These are phyloP conservation scores for Blastobotrys americana DNA, from an alignment of 805 yeast species.

Conservation along the genomic window DNA sequence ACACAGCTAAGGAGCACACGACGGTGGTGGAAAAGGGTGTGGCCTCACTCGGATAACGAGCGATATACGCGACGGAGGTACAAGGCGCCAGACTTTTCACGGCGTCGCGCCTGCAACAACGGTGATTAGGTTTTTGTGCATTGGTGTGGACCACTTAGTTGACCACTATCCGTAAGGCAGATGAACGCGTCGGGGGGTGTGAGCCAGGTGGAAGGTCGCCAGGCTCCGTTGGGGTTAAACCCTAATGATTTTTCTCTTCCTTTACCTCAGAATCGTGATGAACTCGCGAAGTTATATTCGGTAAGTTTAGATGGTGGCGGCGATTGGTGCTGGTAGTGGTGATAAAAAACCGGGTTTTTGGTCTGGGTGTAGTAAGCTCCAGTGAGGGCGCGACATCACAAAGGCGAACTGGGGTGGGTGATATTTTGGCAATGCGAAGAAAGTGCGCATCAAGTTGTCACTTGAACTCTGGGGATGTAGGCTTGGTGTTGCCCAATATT, in stretches of 20 bases:
- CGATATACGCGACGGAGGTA: neutral
- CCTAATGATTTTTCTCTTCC: conserved; percentile 1
- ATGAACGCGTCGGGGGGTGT: neutral
- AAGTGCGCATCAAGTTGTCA: no score
- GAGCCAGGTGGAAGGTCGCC: neutral
- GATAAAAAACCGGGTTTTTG: no score
- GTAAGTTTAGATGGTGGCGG: neutral
- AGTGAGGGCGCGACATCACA: no score
- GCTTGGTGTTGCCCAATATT: neutral
- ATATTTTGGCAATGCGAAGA: no score
- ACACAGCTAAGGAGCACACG: neutral
- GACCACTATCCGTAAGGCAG: no score
- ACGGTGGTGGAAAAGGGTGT: neutral
- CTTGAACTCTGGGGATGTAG: no score
- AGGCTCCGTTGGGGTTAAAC: neutral
- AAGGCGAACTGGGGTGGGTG: no score
- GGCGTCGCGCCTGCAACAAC: neutral
- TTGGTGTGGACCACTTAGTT: no score
- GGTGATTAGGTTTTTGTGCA: neutral
- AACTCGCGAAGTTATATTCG: conserved; percentile 1
- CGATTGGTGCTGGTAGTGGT: neutral
- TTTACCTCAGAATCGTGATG: conserved; percentile 4
- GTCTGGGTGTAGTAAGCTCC: no score
- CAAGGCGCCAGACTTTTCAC: neutral
- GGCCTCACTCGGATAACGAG: neutral